phyloP scores from a whole-genome alignment of 2,329 filamentous ascomycete species.

The Sarocladiaceae sp. region DNA sequence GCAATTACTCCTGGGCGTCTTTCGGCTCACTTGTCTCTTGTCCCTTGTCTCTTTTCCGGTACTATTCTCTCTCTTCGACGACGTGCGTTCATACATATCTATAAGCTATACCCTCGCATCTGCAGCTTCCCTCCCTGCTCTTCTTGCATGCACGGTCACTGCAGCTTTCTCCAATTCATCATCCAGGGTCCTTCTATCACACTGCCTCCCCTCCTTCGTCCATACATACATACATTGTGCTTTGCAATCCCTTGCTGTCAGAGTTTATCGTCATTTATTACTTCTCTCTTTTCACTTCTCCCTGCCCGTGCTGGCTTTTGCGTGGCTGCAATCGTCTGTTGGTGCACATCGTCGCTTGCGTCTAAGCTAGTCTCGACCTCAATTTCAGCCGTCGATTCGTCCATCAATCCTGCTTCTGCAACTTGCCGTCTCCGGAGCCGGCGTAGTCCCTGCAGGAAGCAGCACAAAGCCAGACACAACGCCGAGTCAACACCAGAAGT shows the following conservation, averaged over 20 bases:
- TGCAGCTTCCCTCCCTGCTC: too few relatives aligned
- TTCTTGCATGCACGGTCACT: too few relatives aligned
- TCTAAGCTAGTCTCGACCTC: background rate
- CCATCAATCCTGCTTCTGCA: background rate
- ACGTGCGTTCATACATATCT: too few relatives aligned
- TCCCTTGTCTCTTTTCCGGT: background rate
- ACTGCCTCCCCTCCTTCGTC: too few relatives aligned
- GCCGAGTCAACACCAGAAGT: too few relatives aligned
- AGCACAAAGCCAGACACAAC: too few relatives aligned
- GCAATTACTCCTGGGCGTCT: background rate
- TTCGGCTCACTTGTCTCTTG: background rate
- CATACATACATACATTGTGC: too few relatives aligned
- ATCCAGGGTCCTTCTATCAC: too few relatives aligned
- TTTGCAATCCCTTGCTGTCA: background rate
- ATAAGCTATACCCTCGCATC: too few relatives aligned
- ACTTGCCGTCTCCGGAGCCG: background rate
- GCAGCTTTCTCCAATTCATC: too few relatives aligned
- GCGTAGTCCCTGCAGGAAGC: background rate
- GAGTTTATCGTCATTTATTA: background rate
- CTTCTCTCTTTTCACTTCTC: background rate
- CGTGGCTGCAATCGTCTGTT: conserved; percentile 5
- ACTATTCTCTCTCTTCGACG: too few relatives aligned
- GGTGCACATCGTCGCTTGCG: conserved; percentile 1
- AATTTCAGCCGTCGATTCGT: background rate
- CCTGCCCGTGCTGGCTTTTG: conserved; percentile 1